These are phyloP conservation scores for Neckera pumila DNA, from an alignment of 225 moss, liverwort and hornwort genomes.

Conservation along the genomic window DNA sequence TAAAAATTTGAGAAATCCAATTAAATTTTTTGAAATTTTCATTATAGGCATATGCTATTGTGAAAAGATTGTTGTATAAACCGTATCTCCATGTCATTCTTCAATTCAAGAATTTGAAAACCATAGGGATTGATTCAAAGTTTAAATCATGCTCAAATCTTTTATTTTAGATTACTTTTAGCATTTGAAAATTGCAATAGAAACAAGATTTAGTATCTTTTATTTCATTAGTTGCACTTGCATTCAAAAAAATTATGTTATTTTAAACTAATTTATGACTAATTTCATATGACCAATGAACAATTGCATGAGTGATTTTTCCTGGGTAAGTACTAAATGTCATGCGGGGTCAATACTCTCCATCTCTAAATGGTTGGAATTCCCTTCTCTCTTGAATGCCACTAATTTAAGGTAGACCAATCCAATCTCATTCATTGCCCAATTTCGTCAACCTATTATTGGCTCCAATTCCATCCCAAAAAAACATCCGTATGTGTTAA, in stretches of 20 bases:
- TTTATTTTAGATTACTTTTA: neutral
- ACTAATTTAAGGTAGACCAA: too few species aligned
- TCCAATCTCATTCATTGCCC: too few species aligned
- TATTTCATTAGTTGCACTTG: neutral
- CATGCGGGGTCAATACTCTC: rapidly evolving
- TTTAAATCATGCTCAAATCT: neutral
- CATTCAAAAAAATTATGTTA: neutral
- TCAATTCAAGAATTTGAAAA: neutral
- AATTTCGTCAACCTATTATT: too few species aligned
- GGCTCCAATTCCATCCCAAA: too few species aligned
- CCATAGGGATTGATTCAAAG: neutral
- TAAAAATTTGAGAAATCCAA: too few species aligned
- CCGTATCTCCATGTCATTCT: neutral
- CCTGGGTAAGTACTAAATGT: neutral
- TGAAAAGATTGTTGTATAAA: neutral
- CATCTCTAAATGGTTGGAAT: neutral
- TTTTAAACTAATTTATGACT: neutral
- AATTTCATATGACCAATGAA: neutral
- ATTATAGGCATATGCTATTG: rapidly evolving
- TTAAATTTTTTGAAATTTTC: too few species aligned
- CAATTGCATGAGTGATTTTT: rapidly evolving
- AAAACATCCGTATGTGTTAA: too few species aligned
- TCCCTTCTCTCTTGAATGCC: too few species aligned
- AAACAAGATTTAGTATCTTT: neutral
- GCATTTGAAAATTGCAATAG: neutral